Percentiles rank a stretch among this genome's conserved stretches.
phyloP scores from a whole-genome alignment of 306 rosid species.

The Castanea sativa region DNA sequence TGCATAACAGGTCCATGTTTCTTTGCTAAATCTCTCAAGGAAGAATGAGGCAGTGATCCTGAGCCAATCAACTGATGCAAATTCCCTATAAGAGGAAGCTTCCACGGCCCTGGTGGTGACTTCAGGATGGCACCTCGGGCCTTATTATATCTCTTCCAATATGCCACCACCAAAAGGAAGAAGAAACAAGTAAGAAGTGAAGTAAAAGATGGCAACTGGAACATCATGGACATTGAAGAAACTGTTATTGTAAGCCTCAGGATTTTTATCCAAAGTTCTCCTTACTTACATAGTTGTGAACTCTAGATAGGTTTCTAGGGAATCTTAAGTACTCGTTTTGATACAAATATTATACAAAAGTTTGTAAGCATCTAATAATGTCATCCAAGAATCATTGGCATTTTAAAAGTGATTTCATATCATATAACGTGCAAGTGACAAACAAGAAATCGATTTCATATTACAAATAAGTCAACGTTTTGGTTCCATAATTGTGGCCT shows the following conservation, averaged over 20 bases:
- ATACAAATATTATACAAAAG: neutral
- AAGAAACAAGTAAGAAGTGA: neutral
- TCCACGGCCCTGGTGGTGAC: neutral
- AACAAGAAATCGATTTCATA: too few species aligned
- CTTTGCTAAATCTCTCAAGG: neutral
- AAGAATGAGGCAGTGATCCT: conserved; percentile 5
- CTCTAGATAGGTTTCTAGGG: neutral
- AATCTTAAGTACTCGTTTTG: neutral
- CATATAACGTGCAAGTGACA: too few species aligned
- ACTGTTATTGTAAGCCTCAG: neutral
- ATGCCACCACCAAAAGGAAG: neutral
- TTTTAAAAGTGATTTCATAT: too few species aligned
- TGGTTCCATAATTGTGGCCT: too few species aligned
- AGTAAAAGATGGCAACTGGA: neutral
- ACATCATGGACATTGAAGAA: neutral
- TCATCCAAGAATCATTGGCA: too few species aligned
- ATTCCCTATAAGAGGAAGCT: conserved; percentile 22
- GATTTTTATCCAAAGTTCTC: neutral
- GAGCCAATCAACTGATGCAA: conserved; percentile 16
- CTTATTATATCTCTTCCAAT: neutral
- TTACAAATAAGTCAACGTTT: too few species aligned
- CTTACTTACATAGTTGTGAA: neutral
- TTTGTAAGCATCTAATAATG: neutral
- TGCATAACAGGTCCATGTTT: conserved; percentile 15
- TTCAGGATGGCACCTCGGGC: neutral